These are phyloP conservation scores for Phaeolepiota aurea DNA, from an alignment of 768 basidiomycete species.

Conservation along the genomic window DNA sequence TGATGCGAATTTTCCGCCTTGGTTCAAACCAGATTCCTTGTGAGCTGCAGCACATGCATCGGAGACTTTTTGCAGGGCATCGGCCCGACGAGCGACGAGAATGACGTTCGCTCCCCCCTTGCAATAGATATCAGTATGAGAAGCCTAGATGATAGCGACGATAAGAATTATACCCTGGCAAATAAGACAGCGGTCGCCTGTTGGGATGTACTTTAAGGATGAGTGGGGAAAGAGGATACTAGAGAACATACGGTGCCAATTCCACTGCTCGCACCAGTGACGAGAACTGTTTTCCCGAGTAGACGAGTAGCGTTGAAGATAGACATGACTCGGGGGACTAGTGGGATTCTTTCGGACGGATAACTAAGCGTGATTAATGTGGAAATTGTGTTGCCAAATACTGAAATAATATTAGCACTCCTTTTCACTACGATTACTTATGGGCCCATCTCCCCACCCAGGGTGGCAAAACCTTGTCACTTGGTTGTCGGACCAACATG, in stretches of 20 bases:
- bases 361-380: slow-evolving; percentile 1
- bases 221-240: not conserved
- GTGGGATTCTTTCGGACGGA: slow-evolving; percentile 3
- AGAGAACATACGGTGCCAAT: slow-evolving; percentile 71
- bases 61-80: slow-evolving; percentile 63
- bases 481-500: slow-evolving; percentile 43
- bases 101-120: slow-evolving; percentile 86
- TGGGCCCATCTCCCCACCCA: slow-evolving; percentile 13
- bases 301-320: slow-evolving; percentile 76
- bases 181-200: slow-evolving; percentile 86
- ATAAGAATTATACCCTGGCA: slow-evolving; percentile 54
- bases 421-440: slow-evolving; percentile 3
- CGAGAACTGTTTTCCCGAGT: slow-evolving; percentile 77
- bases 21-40: slow-evolving; percentile 58
- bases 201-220: not conserved
- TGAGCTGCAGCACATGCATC: slow-evolving; percentile 63
- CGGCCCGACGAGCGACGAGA: slow-evolving; percentile 70
- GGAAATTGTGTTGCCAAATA: too few relatives aligned
- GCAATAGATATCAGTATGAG: slow-evolving; percentile 1
- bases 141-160: not conserved
- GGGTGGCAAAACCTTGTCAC: slow-evolving; percentile 39
- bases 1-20: slow-evolving; percentile 71
- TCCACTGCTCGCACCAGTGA: slow-evolving; percentile 86
- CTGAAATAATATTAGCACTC: too few relatives aligned
- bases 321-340: slow-evolving; percentile 65